These are phyloP conservation scores for Linaria vulgaris DNA, from an alignment of 257 asterid genomes.

Conservation along the genomic window DNA sequence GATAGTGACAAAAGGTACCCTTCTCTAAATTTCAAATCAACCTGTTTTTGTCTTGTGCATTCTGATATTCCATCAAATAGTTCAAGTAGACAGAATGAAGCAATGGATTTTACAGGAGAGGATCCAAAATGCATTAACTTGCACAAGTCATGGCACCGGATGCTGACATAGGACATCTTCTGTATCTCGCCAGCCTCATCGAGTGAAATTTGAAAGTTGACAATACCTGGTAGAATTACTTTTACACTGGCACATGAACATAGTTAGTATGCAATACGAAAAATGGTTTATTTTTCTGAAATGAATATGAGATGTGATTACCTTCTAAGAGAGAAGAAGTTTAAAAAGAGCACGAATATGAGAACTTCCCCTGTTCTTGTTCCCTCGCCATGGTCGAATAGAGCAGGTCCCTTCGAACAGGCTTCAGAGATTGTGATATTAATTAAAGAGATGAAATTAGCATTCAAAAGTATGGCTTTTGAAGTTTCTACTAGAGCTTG, in stretches of 20 bases:
- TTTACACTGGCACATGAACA: slow-evolving; percentile 45
- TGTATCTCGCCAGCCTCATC: slow-evolving; percentile 37
- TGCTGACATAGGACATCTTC: slow-evolving; percentile 49
- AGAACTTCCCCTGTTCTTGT: slow-evolving; percentile 63
- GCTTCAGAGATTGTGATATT: slow-evolving; percentile 52
- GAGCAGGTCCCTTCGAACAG: slow-evolving; percentile 72
- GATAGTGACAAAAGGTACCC: slow-evolving; percentile 51
- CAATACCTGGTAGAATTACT: slow-evolving; percentile 59
- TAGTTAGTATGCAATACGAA: slow-evolving; percentile 27
- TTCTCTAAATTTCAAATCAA: slow-evolving; percentile 40
- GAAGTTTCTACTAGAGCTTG: slow-evolving; percentile 72
- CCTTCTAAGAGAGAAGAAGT: slow-evolving; percentile 79
- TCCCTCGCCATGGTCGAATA: slow-evolving; percentile 67
- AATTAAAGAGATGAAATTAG: slow-evolving; percentile 48
- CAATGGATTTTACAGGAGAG: slow-evolving; percentile 52
- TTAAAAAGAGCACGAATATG: slow-evolving; percentile 53
- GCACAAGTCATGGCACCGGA: slow-evolving; percentile 74
- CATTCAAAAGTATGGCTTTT: slow-evolving; percentile 59
- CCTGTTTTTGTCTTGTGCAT: slow-evolving; percentile 27
- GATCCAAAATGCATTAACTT: slow-evolving; percentile 85
- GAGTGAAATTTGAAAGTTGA: slow-evolving; percentile 46
- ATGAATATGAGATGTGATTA: slow-evolving; percentile 29
- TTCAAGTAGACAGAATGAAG: slow-evolving; percentile 78
- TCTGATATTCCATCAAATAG: slow-evolving; percentile 53
- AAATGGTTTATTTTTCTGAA: background rate